These are phyloP conservation scores for Pycnococcus provasolii DNA, from an alignment of 139 green algal genomes.

Conservation along the genomic window DNA sequence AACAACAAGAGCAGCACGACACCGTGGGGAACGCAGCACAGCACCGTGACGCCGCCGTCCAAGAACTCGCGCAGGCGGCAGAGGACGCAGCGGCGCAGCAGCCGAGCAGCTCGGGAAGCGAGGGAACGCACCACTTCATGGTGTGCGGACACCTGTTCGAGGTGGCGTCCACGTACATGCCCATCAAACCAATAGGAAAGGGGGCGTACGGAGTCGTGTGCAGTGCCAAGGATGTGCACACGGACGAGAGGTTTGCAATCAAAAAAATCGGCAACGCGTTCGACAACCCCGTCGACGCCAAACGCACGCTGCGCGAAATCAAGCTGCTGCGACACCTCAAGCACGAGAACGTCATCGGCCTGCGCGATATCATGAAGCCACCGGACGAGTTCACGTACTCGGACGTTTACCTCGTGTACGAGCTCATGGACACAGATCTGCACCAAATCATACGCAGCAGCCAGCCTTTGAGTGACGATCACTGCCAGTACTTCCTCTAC, in stretches of 20 bases:
- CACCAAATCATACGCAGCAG: slow-evolving; percentile 49
- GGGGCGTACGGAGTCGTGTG: slow-evolving; percentile 48
- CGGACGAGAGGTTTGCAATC: slow-evolving; percentile 43
- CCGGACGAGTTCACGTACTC: slow-evolving; percentile 31
- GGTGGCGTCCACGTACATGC: slow-evolving; percentile 42
- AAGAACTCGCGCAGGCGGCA: too few relatives aligned
- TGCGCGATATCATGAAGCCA: slow-evolving; percentile 35
- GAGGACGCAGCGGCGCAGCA: too few relatives aligned
- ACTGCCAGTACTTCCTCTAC: slow-evolving; percentile 47
- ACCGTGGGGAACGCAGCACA: too few relatives aligned
- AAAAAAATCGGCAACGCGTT: slow-evolving; percentile 53
- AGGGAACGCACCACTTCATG: slow-evolving; percentile 10
- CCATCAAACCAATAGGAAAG: slow-evolving; percentile 45
- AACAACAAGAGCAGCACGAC: too few relatives aligned
- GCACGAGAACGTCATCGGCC: slow-evolving; percentile 45
- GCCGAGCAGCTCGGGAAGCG: too few relatives aligned
- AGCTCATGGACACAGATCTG: slow-evolving; percentile 56
- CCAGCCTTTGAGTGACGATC: slow-evolving; percentile 43
- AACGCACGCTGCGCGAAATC: slow-evolving; percentile 49
- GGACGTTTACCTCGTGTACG: slow-evolving; percentile 52
- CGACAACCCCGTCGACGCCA: slow-evolving; percentile 46
- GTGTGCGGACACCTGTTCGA: slow-evolving; percentile 40
- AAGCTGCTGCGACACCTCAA: slow-evolving; percentile 46
- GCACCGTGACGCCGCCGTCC: too few relatives aligned
- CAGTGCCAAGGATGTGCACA: slow-evolving; percentile 32